These are phyloP conservation scores for Mercurialis annua DNA, from an alignment of 345 rosid species.

Conservation along the genomic window DNA sequence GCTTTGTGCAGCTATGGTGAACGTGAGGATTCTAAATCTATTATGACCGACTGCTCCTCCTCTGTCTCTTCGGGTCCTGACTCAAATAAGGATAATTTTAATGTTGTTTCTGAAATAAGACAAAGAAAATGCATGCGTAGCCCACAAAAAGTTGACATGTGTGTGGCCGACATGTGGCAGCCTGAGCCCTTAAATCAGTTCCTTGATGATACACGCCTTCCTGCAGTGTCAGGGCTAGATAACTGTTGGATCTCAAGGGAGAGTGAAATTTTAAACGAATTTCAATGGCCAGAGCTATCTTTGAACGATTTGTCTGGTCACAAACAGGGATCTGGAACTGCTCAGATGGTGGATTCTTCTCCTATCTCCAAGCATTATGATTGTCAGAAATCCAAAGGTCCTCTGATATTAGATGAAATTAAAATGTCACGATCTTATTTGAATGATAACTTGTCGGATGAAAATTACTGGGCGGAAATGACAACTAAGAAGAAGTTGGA, in stretches of 20 bases:
- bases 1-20: conserved; percentile 74
- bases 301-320: conserved; percentile 35
- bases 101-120: conserved; percentile 43
- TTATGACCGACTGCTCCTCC: conserved; percentile 86
- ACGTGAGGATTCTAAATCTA: conserved; percentile 84
- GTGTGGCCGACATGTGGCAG: conserved; percentile 41
- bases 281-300: conserved; percentile 33
- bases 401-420: conserved; percentile 18
- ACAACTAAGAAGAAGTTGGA: conserved; percentile 23
- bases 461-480: conserved; percentile 32
- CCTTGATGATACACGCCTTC: conserved; percentile 29
- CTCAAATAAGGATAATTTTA: conserved; percentile 47
- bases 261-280: conserved; percentile 33
- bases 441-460: conserved; percentile 28
- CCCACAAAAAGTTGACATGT: conserved; percentile 31
- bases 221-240: conserved; percentile 28
- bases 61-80: conserved; percentile 77
- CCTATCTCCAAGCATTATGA: conserved; percentile 17
- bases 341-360: conserved; percentile 25
- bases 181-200: conserved; percentile 35
- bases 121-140: conserved; percentile 26
- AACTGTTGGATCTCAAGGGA: conserved; percentile 42
- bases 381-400: conserved; percentile 23
- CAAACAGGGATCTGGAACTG: conserved; percentile 33
- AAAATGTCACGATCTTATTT: conserved; percentile 28